Base-by-base conservation (phyloP, 169 alveolate genomes). In the Cryptosporidium sp. region DNA sequence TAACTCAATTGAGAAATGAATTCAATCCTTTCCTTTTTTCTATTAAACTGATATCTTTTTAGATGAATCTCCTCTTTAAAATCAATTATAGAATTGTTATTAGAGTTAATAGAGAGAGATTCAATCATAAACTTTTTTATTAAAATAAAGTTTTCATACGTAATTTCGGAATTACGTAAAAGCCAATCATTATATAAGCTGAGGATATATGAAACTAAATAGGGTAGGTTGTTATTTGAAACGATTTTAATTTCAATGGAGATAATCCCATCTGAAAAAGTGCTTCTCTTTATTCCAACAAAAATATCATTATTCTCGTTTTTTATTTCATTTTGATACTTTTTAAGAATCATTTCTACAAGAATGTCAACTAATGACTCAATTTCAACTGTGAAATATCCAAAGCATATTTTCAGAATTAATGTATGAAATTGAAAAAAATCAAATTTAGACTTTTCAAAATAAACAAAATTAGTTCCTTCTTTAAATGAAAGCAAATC, bases 11-110 rank as follows among this genome's bases (percentile, higher is more conserved):
- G 35, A 12, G 86, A 73, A 6, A 73, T 16, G 21, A 73, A 73
- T 21, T 73, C 70, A 18, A 58, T 35, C 18, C 56, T 37, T 23
- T 58, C 37, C 7, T 26, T 45, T 18, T 37, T 73, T 14, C 44
- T 31, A 29, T 73, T 42, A n/a, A 73, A 73, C 8, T 73, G 53
- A 12, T 56, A 73, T n/a, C 86, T 73, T 53, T 73, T 73, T n/a
- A 53, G 44, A 37, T 29, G 31, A 3, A 73, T 73, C 58, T 73
- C 86, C 6, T 33, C 37, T 23, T 51, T 56, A 23, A 70, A 70
- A 5, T 60, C 56, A 7, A 56, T 31, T 14, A 73, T 29, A 18
- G 23, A 29, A 26, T 44, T 1, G 0, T 31, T n/a, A 23, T 56
- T 51, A 7, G 86, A 58, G 23, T 10, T 65, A 14, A 1, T 65